phyloP scores from a whole-genome alignment of 371 early-diverging fungal genomes.

The Mortierella sp. region DNA sequence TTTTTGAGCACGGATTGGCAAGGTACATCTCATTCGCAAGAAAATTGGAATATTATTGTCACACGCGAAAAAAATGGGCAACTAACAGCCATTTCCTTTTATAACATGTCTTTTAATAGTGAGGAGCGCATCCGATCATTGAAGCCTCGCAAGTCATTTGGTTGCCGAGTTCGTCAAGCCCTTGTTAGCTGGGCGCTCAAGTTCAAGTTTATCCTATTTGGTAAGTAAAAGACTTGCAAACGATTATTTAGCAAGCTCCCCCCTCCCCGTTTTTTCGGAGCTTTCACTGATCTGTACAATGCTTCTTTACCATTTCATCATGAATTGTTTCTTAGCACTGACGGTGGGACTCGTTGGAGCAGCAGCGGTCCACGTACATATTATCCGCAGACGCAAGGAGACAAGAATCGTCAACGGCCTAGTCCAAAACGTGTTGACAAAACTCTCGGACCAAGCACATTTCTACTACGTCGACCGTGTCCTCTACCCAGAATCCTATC shows the following conservation, averaged over 20 bases:
- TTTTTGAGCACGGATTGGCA: constrained; percentile 35
- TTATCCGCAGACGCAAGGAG: constrained; percentile 32
- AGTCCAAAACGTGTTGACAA: constrained; percentile 41
- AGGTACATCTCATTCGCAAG: constrained; percentile 15
- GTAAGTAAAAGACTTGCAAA: constrained; percentile 7
- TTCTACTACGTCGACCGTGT: constrained; percentile 55
- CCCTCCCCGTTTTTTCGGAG: background rate
- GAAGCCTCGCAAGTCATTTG: constrained; percentile 35
- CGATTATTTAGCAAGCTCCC: too few relatives aligned
- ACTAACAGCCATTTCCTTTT: background rate
- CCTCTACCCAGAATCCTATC: constrained; percentile 33
- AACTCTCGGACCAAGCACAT: constrained; percentile 49
- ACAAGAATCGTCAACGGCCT: constrained; percentile 38
- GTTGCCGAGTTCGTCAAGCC: constrained; percentile 47
- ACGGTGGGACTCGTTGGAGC: constrained; percentile 8
- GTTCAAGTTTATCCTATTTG: constrained; percentile 29
- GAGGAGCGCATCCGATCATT: constrained; percentile 43
- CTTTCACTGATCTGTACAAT: background rate
- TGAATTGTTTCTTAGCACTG: constrained; percentile 11
- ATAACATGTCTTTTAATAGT: constrained; percentile 2
- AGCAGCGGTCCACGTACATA: constrained; percentile 21
- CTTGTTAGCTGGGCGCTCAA: constrained; percentile 46
- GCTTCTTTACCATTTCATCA: too few relatives aligned
- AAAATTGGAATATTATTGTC: background rate
- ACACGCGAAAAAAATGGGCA: background rate